Evolutionary conservation across 2,329 filamentous ascomycete genomes (phyloP), one percentile per base, ranked within the genome.

Genomic region (Nothomitra cinnamomea): DNA sequence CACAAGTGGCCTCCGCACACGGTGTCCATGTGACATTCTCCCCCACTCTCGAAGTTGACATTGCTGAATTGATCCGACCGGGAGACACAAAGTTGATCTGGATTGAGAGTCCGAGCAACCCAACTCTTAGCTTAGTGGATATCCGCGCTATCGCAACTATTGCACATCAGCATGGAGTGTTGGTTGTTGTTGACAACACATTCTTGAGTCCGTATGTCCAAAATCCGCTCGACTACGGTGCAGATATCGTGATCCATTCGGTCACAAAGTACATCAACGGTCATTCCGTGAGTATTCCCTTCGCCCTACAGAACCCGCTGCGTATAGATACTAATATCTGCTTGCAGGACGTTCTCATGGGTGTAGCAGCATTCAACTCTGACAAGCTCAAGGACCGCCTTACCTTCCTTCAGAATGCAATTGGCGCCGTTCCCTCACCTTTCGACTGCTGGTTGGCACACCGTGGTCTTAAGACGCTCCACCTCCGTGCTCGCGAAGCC

Each of bases 231-330:
- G 83, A 94, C 65, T 87, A 90, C 66, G 92, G 92, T 61, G 92
- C 92, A 60, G 92, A 98, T 68, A 89, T 96, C 59, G 90, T 96
- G 60, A 85, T 96, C 43, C 90, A 96, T 76, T 89, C 83, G 54
- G 92, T 98, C 54, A 98, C 92, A 45, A 98, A 98, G 72, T 98
- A 96, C 72, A 96, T 98, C 73, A 96, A 96, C 68, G 92, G 92
- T 51, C 92, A 98, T 73, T 80, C 77, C 1, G 70, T 72, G 65
- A 53, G 68, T 59, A 51, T 50, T 38, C 38, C 5, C 21, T 42
- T 48, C 13, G 36, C 5, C 22, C 38, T 57, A 15, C 40, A 28
- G 1, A 10, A 45, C 21, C 25, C 3, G n/a, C n/a, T 40, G 32
- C 13, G 19, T 52, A 53, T 50, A 19, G 15, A 24, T 36, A 43